Evolutionary conservation across 2,329 filamentous ascomycete species (phyloP).

Genomic region (Fusarium succisae): DNA sequence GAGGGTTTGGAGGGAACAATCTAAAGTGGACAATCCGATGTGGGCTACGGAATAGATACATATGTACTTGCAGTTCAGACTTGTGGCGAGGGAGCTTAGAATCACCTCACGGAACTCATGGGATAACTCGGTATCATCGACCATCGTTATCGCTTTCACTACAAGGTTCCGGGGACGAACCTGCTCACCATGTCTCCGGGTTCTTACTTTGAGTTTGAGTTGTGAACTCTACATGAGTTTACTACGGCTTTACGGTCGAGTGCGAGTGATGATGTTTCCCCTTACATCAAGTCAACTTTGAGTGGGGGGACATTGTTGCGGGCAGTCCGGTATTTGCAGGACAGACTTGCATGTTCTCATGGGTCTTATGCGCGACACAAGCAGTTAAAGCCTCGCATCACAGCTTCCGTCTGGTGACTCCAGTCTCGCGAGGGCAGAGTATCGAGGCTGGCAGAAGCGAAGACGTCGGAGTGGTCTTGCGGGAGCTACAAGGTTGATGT

Average conservation of each 20-base stretch:
- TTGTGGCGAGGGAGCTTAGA: rapidly evolving
- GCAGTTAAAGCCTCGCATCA: not conserved
- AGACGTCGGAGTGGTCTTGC: not conserved
- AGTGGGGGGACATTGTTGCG: not conserved
- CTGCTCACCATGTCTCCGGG: rapidly evolving
- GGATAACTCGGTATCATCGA: too few relatives aligned
- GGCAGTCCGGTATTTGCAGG: too few relatives aligned
- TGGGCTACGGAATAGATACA: not conserved
- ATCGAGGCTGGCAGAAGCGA: not conserved
- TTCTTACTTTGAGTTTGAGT: not conserved
- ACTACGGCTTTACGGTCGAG: not conserved
- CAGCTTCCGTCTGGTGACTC: too few relatives aligned
- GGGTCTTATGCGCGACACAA: too few relatives aligned
- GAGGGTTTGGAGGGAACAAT: not conserved
- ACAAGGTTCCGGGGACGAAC: too few relatives aligned
- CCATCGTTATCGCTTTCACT: too few relatives aligned
- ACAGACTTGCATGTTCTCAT: not conserved
- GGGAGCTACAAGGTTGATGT: not conserved
- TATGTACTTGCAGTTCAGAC: not conserved
- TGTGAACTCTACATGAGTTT: not conserved
- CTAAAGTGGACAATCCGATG: not conserved
- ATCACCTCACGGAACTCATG: too few relatives aligned
- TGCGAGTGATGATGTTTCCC: not conserved
- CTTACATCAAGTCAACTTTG: too few relatives aligned
- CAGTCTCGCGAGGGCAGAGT: rapidly evolving